A percentile compares a stretch with the other conserved stretches of the same genome.
Conservation (phyloP, 2,329 filamentous ascomycete species). For the Botrytis tulipae region DNA sequence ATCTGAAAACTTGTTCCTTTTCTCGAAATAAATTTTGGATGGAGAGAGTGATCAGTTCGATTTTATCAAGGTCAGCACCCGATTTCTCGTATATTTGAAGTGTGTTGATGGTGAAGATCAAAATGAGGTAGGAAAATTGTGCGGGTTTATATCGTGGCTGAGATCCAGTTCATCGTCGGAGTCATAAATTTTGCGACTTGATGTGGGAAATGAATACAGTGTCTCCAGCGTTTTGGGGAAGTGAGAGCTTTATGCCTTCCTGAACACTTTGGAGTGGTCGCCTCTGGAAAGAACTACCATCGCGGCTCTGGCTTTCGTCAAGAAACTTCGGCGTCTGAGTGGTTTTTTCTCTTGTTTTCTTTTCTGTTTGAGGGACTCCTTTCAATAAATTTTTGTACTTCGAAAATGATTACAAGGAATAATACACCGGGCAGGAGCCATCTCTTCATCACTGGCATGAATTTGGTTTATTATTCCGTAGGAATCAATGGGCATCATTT, state of each 20-base stretch:
- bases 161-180: not conserved
- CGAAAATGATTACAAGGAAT: not conserved
- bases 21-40: not conserved
- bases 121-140: not conserved
- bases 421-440: not conserved
- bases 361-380: not conserved
- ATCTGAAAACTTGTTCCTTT: not conserved
- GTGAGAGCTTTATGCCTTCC: not conserved
- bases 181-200: not conserved
- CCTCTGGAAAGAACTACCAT: not conserved
- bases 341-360: not conserved
- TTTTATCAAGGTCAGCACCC: not conserved
- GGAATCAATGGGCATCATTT: not conserved
- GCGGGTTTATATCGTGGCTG: not conserved
- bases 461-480: not conserved
- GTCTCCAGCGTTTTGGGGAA: not conserved
- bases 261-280: not conserved
- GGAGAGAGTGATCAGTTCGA: not conserved
- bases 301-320: not conserved
- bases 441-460: not conserved
- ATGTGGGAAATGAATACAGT: not conserved
- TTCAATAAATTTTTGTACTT: no score
- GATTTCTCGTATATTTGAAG: not conserved
- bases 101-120: not conserved
- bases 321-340: fast-evolving